Base-by-base conservation (phyloP, 306 rosid species). In the Elaeagnus macrophylla region DNA sequence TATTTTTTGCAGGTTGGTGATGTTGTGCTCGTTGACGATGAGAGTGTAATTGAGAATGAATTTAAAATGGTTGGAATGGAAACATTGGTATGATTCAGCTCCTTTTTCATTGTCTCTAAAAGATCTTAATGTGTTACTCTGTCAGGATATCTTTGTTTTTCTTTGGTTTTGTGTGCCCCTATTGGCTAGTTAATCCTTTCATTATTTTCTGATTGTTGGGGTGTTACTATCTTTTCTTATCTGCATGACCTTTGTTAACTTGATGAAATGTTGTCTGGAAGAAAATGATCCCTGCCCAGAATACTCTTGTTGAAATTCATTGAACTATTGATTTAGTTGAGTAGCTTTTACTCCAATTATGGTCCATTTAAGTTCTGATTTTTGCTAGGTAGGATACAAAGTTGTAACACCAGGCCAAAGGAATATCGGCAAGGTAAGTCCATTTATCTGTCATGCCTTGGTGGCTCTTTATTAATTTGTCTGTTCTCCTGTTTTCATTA, bases 331-430 rank as follows among this genome's bases (percentile, higher is more conserved):
- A 47, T 39, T 47, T 47, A 10, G 14, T 59, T 59, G 39, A 45
- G 7, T 39, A 25, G n/a, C 37, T 41, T 12, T 20, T 44, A 17
- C 41, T 10, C 39, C 38, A 15, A 39, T 13, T n/a, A 37, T 54
- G 54, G 64, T 13, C 35, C 7, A 39, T 60, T 70, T 64, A 74
- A 57, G 74, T 51, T 53, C 36, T 64, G 45, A 54, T 75, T 39
- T 70, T 75, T 86, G 71, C 75, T 80, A 90, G 95, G 95, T 90
- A 68, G 97, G 97, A 67, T 86, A 82, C 79, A 79, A 54, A 75
- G 96, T 91, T 57, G 79, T 91, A 19, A 91, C 96, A 1, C 96
- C 93, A 9, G 79, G 88, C 71, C 82, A 68, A 43, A 86, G 86
- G 60, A 76, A 69, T 54, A 86, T 91, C 1, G 95, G 97, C 57